phyloP scores from a whole-genome alignment of 805 yeast species.

The Candida sanyiensis region DNA sequence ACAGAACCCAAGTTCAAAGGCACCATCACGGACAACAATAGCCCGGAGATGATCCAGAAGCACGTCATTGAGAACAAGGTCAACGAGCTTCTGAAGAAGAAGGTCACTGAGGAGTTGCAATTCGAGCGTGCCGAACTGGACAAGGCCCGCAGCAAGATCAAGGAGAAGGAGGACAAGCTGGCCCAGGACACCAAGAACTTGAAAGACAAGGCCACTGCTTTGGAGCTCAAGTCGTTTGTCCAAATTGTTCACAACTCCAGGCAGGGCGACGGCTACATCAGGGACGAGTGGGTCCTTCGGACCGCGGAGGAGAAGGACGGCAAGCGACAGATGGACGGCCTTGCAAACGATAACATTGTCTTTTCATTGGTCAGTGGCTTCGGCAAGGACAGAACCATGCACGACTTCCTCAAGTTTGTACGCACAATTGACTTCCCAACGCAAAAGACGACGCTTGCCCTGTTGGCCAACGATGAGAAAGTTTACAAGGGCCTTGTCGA shows the following conservation, averaged over 20 bases:
- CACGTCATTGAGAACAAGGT: conserved; percentile 4
- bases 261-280: conserved; percentile 5
- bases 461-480: conserved; percentile 12
- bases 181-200: neutral
- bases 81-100: conserved; percentile 5
- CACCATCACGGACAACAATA: conserved; percentile 4
- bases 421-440: conserved; percentile 7
- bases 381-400: conserved; percentile 11
- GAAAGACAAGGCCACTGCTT: neutral
- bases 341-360: conserved; percentile 14
- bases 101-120: conserved; percentile 8
- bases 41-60: conserved; percentile 7
- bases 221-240: conserved; percentile 1
- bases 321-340: conserved; percentile 8
- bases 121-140: conserved; percentile 12
- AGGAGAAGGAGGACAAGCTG: neutral
- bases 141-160: conserved; percentile 2
- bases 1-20: neutral
- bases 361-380: conserved; percentile 13
- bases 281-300: conserved; percentile 10
- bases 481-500: conserved; percentile 11
- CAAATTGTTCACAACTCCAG: neutral
- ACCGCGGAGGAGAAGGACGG: conserved; percentile 2
- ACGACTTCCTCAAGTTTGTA: conserved; percentile 14
- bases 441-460: conserved; percentile 15